Base-by-base conservation (phyloP, 2,329 filamentous ascomycete genomes). In the Westerdykella ornata region DNA sequence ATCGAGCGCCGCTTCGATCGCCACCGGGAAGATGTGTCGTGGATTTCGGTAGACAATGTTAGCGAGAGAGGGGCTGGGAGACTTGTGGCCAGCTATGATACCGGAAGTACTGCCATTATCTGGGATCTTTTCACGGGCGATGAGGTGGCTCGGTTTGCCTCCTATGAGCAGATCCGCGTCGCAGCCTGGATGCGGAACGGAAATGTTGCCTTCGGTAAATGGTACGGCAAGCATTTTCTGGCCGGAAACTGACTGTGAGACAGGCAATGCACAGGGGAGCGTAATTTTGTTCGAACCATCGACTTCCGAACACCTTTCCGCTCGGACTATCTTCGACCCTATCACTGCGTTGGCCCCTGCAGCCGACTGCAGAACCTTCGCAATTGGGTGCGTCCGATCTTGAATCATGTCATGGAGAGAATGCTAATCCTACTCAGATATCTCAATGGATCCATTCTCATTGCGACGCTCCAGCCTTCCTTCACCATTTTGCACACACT, bases 121-220 rank as follows among this genome's bases (percentile, higher is more conserved):
- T 98, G 92, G 92, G 90, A 98, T 68, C 75, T 96, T 46, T 81
- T 94, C 70, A 94, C 88, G 0, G 92, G 92, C 37, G 82, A 88
- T 45, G 88, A 96, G 66, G 77, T 96, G 44, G 82, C 90, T 30
- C 79, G 89, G n/a, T 97, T 97, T 69, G 82, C 84, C 17, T 92
- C 89, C 0, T 96, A 94, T 59, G 88, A 94, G 59, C 80, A 85
- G 51, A 76, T 97, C 48, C 82, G 82, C 16, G 83, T 87, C 20
- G 90, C 89, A 29, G 76, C 85, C 11, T 98, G 92, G 88, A 96
- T 98, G 89, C 79, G 84, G 34, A 96, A 96, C 68, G 92, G 92
- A 41, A 94, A 95, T 68, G 83, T 98, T 52, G 90, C 88, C 29
- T 97, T 97, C 72, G 92, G 90, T 96, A 74, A 66, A 81, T 54